phyloP scores from a whole-genome alignment of 306 rosid genomes.

The Vigna reflexopilosa region DNA sequence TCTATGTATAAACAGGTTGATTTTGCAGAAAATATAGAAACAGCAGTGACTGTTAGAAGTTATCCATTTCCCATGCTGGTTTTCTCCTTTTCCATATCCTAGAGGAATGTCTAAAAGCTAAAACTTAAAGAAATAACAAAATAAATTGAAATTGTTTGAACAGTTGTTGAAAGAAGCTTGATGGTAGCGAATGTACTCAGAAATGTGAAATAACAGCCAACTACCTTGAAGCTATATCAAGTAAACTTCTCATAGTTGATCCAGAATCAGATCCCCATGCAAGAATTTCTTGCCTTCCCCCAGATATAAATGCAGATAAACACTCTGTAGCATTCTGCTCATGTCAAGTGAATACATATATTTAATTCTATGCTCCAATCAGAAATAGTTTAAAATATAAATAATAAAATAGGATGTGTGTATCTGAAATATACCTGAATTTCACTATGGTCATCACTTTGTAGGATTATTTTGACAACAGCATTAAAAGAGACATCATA shows the following conservation, averaged over 20 bases:
- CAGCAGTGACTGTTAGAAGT: slow-evolving; percentile 8
- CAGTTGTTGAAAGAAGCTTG: slow-evolving; percentile 27
- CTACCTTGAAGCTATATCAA: slow-evolving; percentile 91
- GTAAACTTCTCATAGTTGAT: slow-evolving; percentile 77
- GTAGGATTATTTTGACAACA: slow-evolving; percentile 69
- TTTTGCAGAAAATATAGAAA: slow-evolving; percentile 24
- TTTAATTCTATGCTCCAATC: slow-evolving; percentile 39
- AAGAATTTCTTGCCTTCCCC: slow-evolving; percentile 79
- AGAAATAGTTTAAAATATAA: slow-evolving; percentile 34
- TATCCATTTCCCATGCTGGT: slow-evolving; percentile 3
- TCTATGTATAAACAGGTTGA: background rate
- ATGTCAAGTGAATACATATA: slow-evolving; percentile 40
- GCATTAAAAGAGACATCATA: slow-evolving; percentile 80
- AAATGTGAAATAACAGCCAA: slow-evolving; percentile 20
- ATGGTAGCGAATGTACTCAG: slow-evolving; percentile 5
- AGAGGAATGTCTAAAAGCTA: slow-evolving; percentile 38
- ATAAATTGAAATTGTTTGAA: background rate
- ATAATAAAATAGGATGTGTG: slow-evolving; percentile 7
- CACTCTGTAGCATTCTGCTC: slow-evolving; percentile 94
- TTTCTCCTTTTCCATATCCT: slow-evolving; percentile 28
- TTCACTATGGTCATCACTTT: slow-evolving; percentile 90
- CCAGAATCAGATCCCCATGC: slow-evolving; percentile 82
- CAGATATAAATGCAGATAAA: slow-evolving; percentile 81
- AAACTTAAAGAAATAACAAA: slow-evolving; percentile 22
- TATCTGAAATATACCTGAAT: slow-evolving; percentile 72